Conservation (phyloP, 1,284 basidiomycete species). For the Ceratorhiza oryzae-sativae region DNA sequence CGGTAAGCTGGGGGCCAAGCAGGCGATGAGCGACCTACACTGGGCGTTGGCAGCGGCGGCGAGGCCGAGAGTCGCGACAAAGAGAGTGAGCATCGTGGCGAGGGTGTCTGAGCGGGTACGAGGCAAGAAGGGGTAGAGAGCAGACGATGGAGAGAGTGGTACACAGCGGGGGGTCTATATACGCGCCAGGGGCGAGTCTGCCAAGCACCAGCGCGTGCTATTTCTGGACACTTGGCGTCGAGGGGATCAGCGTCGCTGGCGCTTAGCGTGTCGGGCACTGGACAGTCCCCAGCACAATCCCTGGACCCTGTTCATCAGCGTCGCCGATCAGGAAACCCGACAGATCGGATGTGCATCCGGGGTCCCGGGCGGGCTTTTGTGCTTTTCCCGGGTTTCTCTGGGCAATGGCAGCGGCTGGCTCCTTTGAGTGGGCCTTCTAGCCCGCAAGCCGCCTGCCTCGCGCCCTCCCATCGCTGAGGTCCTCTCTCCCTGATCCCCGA, state of each 20-base stretch:
- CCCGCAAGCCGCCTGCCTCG: background rate
- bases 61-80: slow-evolving; percentile 14
- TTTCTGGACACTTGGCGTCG: no score
- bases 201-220: no score
- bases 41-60: background rate
- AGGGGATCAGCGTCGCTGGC: no score
- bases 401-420: background rate
- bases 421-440: slow-evolving; percentile 26
- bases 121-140: background rate
- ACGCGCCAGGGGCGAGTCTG: background rate
- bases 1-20: background rate
- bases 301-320: background rate
- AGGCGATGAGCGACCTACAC: background rate
- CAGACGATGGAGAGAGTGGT: background rate
- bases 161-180: background rate
- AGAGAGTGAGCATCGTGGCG: slow-evolving; percentile 5
- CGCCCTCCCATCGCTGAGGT: background rate
- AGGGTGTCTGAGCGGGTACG: background rate
- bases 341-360: slow-evolving; percentile 17
- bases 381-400: background rate
- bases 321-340: slow-evolving; percentile 26
- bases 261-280: no score
- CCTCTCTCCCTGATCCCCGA: slow-evolving; percentile 2
- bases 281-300: no score
- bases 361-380: background rate